Base-by-base conservation (phyloP, 345 rosid genomes). In the Excoecaria agallocha region DNA sequence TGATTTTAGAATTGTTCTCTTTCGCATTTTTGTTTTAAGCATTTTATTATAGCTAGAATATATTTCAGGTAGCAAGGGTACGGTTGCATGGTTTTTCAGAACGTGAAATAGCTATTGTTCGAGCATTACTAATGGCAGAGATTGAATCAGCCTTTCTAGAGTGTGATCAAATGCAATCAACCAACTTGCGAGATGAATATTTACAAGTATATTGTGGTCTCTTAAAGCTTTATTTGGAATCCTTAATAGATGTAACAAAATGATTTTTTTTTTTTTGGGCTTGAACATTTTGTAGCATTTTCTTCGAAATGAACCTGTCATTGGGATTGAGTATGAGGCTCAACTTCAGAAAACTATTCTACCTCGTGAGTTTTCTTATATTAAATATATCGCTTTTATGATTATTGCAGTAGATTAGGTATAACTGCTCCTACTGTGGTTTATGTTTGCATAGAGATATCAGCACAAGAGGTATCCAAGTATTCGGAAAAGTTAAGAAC, bases 101-200 rank as follows among this genome's bases (percentile, higher is more conserved):
- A 57, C 94, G 87, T 70, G 98, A 94, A 78, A 88, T 94, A 82
- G 84, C 91, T 68, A 74, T 94, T 75, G 97, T 86, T 64, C 89
- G 92, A 61, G 91, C 98, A 78, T 82, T 89, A 70, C 78, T 89
- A 77, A 87, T 93, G 92, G 91, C 97, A 0, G 93, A 89, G 84
- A 90, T 93, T 66, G 97, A 93, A 84, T 93, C 98, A 71, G 96
- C 98, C 72, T 93, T 88, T 88, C 86, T 93, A 81, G 97, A 93
- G 80, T 96, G 97, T 74, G 97, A 93, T 78, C 97, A 93, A 85
- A 87, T 85, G 83, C 97, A 91, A 68, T 93, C 98, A 70, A 84
- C 97, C 71, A 91, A 86, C 87, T 82, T 93, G 83, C 82, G 90
- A 46, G 97, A 93, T 85, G 98, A 91, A 79, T 90, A 85, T 84